Percentiles rank a stretch among this genome's conserved stretches.
phyloP scores from a whole-genome alignment of 208 protist species.

The Trypanosoma theileri region DNA sequence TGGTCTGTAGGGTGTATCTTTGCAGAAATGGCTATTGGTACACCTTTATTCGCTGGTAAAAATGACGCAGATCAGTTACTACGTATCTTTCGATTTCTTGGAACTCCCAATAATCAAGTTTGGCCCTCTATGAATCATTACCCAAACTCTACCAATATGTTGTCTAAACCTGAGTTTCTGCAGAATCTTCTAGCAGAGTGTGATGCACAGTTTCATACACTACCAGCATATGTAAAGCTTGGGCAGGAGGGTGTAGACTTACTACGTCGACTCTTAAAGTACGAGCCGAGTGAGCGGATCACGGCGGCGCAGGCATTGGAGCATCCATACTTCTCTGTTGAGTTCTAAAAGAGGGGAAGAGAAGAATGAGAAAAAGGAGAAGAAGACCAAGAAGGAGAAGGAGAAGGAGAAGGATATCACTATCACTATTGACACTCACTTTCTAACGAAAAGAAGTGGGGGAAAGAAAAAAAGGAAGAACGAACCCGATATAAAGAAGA shows the following conservation, averaged over 20 bases:
- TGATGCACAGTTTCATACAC: conserved; percentile 45
- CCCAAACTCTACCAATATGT: conserved; percentile 78
- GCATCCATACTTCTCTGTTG: conserved; percentile 79
- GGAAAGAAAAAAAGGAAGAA: background rate
- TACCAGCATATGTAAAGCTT: conserved; percentile 57
- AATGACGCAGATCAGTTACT: conserved; percentile 96
- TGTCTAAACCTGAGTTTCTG: conserved; percentile 68
- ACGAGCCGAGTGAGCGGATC: conserved; percentile 73
- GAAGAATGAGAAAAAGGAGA: background rate
- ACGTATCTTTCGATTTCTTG: conserved; percentile 94
- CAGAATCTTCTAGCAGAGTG: conserved; percentile 54
- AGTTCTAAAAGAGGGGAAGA: conserved; percentile 39
- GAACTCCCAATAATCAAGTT: conserved; percentile 90
- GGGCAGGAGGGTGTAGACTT: conserved; percentile 65
- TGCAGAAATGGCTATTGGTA: conserved; percentile 90
- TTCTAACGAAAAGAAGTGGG: background rate
- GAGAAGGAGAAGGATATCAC: background rate
- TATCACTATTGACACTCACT: too few species aligned
- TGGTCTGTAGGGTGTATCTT: conserved; percentile 95
- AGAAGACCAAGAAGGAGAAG: background rate
- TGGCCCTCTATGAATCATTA: conserved; percentile 93
- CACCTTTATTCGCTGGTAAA: conserved; percentile 95
- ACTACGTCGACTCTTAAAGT: conserved; percentile 65
- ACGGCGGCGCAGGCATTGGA: conserved; percentile 79
- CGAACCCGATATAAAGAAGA: background rate